A percentile compares a stretch with the other conserved stretches of the same genome.
These are phyloP conservation scores for Acacia acuminata DNA, from an alignment of 306 rosid genomes.

Conservation along the genomic window DNA sequence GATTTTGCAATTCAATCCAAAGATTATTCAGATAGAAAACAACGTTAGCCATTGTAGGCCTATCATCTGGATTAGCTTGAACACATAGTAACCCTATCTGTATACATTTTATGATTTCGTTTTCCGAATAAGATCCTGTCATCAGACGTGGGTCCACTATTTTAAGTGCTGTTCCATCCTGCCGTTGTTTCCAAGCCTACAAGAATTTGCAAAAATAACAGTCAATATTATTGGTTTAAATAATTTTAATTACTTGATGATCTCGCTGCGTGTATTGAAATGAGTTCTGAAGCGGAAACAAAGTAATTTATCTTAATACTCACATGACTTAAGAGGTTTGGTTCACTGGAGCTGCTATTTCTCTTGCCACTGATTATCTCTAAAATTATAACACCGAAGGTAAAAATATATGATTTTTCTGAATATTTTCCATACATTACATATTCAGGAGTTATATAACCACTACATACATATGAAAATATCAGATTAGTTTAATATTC, in stretches of 20 bases:
- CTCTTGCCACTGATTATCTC: constrained; percentile 48
- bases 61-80: neutral
- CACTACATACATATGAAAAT: neutral
- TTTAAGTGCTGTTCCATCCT: neutral
- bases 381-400: constrained; percentile 42
- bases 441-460: constrained; percentile 45
- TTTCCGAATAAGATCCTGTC: neutral
- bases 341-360: neutral
- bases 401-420: constrained; percentile 44
- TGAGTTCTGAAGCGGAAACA: too few species aligned
- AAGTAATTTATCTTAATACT: neutral
- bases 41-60: neutral
- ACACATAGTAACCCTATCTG: neutral
- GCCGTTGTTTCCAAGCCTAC: neutral
- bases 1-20: neutral
- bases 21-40: neutral
- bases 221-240: neutral
- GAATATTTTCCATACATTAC: constrained; percentile 48
- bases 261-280: neutral
- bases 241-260: neutral
- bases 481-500: neutral
- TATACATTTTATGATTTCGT: neutral
- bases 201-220: neutral
- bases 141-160: neutral
- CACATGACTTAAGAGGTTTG: constrained; percentile 28